Evolutionary conservation across 192 early-diverging fungal genomes (phyloP).

Genomic region (Entomortierella beljakovae): DNA sequence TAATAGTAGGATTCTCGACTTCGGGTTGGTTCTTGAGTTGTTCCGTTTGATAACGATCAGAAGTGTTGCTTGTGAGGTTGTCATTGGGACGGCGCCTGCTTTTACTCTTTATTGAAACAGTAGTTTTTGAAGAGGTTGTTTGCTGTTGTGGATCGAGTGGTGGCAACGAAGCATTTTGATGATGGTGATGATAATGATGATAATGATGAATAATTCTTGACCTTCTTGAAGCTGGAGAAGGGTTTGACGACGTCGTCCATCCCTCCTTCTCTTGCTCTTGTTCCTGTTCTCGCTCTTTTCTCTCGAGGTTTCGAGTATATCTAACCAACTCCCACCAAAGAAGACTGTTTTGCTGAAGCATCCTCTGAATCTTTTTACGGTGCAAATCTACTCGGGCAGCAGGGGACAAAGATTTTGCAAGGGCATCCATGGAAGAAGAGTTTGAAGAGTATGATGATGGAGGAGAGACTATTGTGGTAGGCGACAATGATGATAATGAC

Average conservation of each 20-base stretch:
- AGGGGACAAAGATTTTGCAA: slow-evolving; percentile 30
- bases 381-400: slow-evolving; percentile 38
- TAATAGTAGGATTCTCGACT: not conserved
- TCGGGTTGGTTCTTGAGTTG: not conserved
- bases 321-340: slow-evolving; percentile 54
- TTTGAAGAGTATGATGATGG: slow-evolving; percentile 44
- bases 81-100: slow-evolving; percentile 23
- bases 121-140: slow-evolving; percentile 3
- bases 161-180: slow-evolving; percentile 30
- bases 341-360: slow-evolving; percentile 50
- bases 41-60: not conserved
- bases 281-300: slow-evolving; percentile 33
- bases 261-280: slow-evolving; percentile 15
- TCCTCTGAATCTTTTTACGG: slow-evolving; percentile 31
- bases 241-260: not conserved
- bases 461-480: slow-evolving; percentile 15
- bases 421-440: slow-evolving; percentile 28
- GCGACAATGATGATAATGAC: too few species aligned
- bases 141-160: slow-evolving; percentile 46
- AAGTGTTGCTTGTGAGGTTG: not conserved
- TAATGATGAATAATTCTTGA: slow-evolving; percentile 5
- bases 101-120: not conserved
- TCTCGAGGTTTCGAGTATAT: slow-evolving; percentile 43
- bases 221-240: not conserved
- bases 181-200: slow-evolving; percentile 50